A percentile compares a stretch with the other conserved stretches of the same genome.
Evolutionary conservation across 78 protist species (phyloP).

Genomic region (Planoprotostelium fungivorum): DNA sequence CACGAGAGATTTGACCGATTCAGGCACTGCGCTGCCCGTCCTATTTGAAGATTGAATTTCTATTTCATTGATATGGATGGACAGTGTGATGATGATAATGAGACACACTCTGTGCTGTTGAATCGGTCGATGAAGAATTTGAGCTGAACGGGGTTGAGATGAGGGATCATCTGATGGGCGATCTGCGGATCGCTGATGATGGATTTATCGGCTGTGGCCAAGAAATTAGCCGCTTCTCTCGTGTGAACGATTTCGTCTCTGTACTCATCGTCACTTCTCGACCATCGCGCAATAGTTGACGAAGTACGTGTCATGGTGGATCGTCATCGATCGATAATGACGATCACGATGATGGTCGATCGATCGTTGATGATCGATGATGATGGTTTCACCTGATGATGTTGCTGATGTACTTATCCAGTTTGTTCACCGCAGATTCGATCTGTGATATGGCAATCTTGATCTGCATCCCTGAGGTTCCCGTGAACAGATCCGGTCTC

Average conservation of each 20-base stretch:
- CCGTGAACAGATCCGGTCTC: neutral
- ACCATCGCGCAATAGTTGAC: no score
- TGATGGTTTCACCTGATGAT: neutral
- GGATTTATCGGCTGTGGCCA: neutral
- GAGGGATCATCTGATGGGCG: neutral
- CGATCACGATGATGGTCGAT: neutral
- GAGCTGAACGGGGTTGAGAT: neutral
- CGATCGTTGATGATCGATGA: neutral
- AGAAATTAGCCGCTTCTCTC: neutral
- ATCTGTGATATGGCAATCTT: neutral
- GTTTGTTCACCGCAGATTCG: neutral
- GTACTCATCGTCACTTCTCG: neutral
- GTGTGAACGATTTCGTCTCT: neutral
- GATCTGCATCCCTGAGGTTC: neutral
- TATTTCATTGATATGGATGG: no score
- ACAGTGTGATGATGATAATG: neutral
- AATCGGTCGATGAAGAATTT: slow-evolving; percentile 1
- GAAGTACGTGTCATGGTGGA: no score
- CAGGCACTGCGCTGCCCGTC: neutral
- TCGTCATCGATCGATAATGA: no score
- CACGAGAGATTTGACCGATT: neutral
- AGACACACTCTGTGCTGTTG: neutral
- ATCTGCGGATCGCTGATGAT: neutral
- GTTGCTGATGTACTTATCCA: neutral
- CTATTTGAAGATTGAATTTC: no score